Percentiles rank a stretch among this genome's conserved stretches.
Evolutionary conservation across 306 rosid genomes (phyloP).

Genomic region (Urtica urens): DNA sequence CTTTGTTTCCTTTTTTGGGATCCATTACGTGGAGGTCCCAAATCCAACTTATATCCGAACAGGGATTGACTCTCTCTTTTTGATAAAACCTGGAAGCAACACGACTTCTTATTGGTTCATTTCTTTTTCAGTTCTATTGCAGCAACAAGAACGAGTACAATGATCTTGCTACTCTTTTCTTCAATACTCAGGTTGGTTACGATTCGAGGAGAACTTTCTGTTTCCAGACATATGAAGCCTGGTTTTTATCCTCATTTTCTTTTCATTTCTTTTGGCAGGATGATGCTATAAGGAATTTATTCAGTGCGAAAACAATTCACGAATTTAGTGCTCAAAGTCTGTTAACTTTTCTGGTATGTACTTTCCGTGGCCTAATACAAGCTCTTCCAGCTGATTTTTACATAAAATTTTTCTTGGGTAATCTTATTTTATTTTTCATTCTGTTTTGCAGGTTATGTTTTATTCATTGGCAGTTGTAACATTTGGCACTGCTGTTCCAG

Average conservation of each 20-base stretch:
- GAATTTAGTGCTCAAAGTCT: constrained; percentile 92
- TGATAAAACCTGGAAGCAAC: too few species aligned
- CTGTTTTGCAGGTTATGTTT: constrained; percentile 73
- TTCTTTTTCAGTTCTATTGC: constrained; percentile 62
- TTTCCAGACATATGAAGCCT: too few species aligned
- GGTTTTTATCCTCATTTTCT: too few species aligned
- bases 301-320: constrained; percentile 91
- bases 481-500: constrained; percentile 93
- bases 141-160: constrained; percentile 86
- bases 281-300: constrained; percentile 96
- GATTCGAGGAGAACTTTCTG: too few species aligned
- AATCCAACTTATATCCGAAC: constrained; percentile 1
- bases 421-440: constrained; percentile 16
- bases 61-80: too few species aligned
- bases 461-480: constrained; percentile 85
- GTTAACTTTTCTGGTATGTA: constrained; percentile 82
- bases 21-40: neutral
- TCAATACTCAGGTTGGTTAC: constrained; percentile 98
- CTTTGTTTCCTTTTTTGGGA: neutral
- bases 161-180: constrained; percentile 97
- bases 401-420: neutral
- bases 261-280: constrained; percentile 48
- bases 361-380: constrained; percentile 9
- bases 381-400: neutral
- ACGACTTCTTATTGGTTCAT: neutral